Percentiles rank a stretch among this genome's conserved stretches.
Evolutionary conservation across 768 basidiomycete species (phyloP).

Genomic region (Phaffia australis): DNA sequence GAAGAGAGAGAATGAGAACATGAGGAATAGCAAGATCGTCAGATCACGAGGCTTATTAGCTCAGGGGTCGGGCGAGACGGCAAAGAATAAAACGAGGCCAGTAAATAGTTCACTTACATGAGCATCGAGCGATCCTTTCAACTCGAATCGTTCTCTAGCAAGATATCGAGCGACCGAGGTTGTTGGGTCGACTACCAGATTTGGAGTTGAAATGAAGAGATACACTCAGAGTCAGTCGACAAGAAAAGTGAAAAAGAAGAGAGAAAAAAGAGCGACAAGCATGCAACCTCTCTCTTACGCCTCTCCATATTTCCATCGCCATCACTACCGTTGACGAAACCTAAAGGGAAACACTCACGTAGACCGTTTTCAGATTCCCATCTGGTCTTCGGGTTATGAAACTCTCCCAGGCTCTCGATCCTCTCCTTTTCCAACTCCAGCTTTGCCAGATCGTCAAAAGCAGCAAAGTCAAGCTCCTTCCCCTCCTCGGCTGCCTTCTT

Average conservation of each 20-base stretch:
- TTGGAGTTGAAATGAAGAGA: not conserved
- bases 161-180: conserved; percentile 65
- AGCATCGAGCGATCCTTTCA: conserved; percentile 70
- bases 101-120: conserved; percentile 47
- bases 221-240: conserved; percentile 8
- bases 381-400: too few relatives aligned
- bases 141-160: conserved; percentile 68
- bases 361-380: not conserved
- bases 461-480: too few relatives aligned
- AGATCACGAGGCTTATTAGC: too few relatives aligned
- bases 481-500: not conserved
- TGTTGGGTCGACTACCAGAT: conserved; percentile 33
- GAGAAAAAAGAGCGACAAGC: not conserved
- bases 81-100: conserved; percentile 6
- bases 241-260: not conserved
- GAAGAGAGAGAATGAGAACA: too few relatives aligned
- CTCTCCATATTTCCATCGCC: not conserved
- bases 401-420: not conserved
- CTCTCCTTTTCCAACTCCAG: not conserved
- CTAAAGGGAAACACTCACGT: not conserved
- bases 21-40: too few relatives aligned
- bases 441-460: not conserved
- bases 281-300: not conserved
- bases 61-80: conserved; percentile 11
- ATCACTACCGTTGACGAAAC: not conserved